Base-by-base conservation (phyloP, 495 filamentous ascomycete species). In the Neurospora sp. region DNA sequence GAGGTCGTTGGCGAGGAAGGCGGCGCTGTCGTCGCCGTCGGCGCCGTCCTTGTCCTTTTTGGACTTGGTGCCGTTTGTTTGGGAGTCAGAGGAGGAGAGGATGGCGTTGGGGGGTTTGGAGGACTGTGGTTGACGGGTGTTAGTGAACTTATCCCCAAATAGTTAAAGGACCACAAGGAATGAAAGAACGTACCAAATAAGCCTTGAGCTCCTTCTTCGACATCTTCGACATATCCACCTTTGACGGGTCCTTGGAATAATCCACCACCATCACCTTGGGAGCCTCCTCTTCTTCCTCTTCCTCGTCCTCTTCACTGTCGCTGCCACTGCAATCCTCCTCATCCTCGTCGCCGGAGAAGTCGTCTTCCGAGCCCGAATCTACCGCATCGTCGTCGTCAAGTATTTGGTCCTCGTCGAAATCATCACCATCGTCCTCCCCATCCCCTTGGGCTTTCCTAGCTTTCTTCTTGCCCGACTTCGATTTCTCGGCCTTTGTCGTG, bases 1-100 rank as follows among this genome's bases (percentile, higher is more conserved):
- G 31, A 98, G 88, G 77, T 99, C 96, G 79, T 98, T 96, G 82
- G 95, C 95, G 3, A 98, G 84, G 74, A 86, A 81, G 20, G 85
- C 82, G 42, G 88, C 87, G 49, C 82, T 83, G 76, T 86, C 84
- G 75, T 87, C 85, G 42, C 87, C 83, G 5, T 77, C 75, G 70
- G 88, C 83, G 3, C 80, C 78, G 20, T 79, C 70, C 11, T 76
- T 72, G 49, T 78, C 75, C 27, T 72, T 75, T 77, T 82, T 86
- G 16, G 76, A 79, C 16, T 80, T 83, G 23, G 79, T 77, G 39
- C 18, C 42, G 42, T 4, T 46, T 20, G 77, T 73, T 10, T 80
- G 77, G 18, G 78, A 14, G 37, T 72, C 11, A 41, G 75, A 18
- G 23, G 77, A 72, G 49, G 78, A 70, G 62, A 80, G 72, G 35